Conservation (phyloP, 306 rosid genomes). For the Vigna nakashimae region DNA sequence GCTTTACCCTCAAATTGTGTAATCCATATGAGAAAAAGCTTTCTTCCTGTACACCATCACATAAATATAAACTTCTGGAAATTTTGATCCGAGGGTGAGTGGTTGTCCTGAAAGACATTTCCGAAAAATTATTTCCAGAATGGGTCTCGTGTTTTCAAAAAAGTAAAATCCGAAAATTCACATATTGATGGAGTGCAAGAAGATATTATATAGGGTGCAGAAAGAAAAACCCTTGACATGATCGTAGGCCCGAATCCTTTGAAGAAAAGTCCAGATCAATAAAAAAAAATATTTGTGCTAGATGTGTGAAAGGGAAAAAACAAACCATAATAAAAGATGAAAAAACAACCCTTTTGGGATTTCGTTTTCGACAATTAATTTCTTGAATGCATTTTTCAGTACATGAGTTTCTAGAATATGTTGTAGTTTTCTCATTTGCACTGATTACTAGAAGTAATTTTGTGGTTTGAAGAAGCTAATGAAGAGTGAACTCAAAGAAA, state of each 20-base stretch:
- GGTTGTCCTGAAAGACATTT: too few relatives aligned
- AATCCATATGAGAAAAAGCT: too few relatives aligned
- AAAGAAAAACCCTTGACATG: not conserved
- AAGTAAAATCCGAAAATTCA: too few relatives aligned
- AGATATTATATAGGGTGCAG: too few relatives aligned
- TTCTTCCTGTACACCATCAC: too few relatives aligned
- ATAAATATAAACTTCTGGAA: too few relatives aligned
- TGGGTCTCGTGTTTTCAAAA: too few relatives aligned
- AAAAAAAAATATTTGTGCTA: not conserved
- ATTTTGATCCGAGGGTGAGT: too few relatives aligned
- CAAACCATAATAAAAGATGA: not conserved
- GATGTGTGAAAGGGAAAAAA: not conserved
- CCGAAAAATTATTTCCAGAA: too few relatives aligned
- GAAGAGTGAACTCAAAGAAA: conserved; percentile 23
- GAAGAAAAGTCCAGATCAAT: not conserved
- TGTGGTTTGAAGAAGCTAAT: not conserved
- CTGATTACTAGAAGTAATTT: not conserved
- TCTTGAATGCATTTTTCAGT: not conserved
- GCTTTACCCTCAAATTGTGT: too few relatives aligned
- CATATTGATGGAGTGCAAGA: too few relatives aligned
- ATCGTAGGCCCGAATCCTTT: not conserved
- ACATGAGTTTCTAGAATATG: not conserved
- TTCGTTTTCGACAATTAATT: not conserved
- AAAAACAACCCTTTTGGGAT: not conserved
- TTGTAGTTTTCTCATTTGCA: not conserved